Evolutionary conservation across 768 basidiomycete genomes (phyloP).

Genomic region (Amanita muscaria): DNA sequence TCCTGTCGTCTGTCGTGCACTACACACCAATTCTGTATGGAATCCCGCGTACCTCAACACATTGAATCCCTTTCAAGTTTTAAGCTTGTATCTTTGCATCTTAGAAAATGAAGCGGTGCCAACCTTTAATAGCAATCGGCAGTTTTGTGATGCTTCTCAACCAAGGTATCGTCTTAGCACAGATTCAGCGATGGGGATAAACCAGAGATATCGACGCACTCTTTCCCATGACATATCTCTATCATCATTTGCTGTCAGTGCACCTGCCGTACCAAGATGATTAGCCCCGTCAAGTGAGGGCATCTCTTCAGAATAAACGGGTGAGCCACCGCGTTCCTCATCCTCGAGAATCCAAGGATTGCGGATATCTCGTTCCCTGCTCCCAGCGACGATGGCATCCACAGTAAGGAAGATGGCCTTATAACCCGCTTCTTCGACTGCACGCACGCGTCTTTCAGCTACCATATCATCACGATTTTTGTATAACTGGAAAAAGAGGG

Average conservation of each 20-base stretch:
- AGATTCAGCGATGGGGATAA: neutral
- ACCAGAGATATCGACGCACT: constrained; percentile 25
- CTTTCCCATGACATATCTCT: constrained; percentile 71
- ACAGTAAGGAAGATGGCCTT: constrained; percentile 90
- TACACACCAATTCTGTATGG: too few relatives aligned
- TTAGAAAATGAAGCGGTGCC: neutral
- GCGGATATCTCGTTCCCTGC: constrained; percentile 68
- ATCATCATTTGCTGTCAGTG: constrained; percentile 57
- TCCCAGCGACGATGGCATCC: constrained; percentile 77
- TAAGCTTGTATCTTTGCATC: neutral
- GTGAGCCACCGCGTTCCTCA: constrained; percentile 33
- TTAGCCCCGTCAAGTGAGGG: constrained; percentile 25
- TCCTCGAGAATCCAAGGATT: constrained; percentile 52
- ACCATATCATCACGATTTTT: constrained; percentile 61
- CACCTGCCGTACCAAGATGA: constrained; percentile 58
- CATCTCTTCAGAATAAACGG: constrained; percentile 24
- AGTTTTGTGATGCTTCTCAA: constrained; percentile 58
- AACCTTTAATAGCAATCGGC: constrained; percentile 71
- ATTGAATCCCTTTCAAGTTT: constrained; percentile 50
- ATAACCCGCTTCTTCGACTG: constrained; percentile 67
- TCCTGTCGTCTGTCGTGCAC: constrained; percentile 40
- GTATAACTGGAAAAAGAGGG: constrained; percentile 80
- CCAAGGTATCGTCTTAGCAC: constrained; percentile 64
- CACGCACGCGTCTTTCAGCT: constrained; percentile 62
- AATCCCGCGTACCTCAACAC: constrained; percentile 44